phyloP scores from a whole-genome alignment of 495 filamentous ascomycete species.

The Aspergillus olivimuriae region DNA sequence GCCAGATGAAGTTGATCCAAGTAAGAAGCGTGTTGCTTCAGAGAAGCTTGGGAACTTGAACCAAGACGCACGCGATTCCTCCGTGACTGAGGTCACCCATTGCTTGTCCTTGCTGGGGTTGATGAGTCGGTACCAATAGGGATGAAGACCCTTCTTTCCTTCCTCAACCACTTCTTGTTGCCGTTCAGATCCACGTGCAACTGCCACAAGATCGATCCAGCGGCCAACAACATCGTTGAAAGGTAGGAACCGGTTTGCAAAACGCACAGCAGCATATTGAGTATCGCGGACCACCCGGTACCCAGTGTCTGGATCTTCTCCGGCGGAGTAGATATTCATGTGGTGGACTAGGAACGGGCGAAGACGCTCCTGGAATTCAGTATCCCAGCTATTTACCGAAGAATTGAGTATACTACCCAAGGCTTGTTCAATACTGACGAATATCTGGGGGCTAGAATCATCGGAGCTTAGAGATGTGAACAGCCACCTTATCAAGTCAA shows the following conservation, averaged over 20 bases:
- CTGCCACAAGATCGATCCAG: constrained; percentile 81
- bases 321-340: constrained; percentile 53
- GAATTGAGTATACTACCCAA: constrained; percentile 68
- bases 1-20: constrained; percentile 18
- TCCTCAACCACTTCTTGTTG: constrained; percentile 83
- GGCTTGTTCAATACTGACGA: constrained; percentile 83
- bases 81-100: constrained; percentile 10
- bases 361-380: constrained; percentile 42
- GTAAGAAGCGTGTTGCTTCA: constrained; percentile 28
- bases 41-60: constrained; percentile 42
- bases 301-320: constrained; percentile 31
- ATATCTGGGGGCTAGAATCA: constrained; percentile 62
- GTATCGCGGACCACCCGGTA: constrained; percentile 53
- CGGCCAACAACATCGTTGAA: constrained; percentile 72
- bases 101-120: constrained; percentile 43
- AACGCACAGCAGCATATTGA: constrained; percentile 77
- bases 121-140: constrained; percentile 67
- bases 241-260: constrained; percentile 82
- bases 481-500: constrained; percentile 67
- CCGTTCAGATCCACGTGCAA: constrained; percentile 54
- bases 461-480: constrained; percentile 79
- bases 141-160: constrained; percentile 79
- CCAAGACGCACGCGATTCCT: constrained; percentile 21
- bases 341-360: constrained; percentile 57
- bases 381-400: constrained; percentile 42